These are phyloP conservation scores for Rhododendron henanense DNA, from an alignment of 148 eudicot genomes.

Conservation along the genomic window DNA sequence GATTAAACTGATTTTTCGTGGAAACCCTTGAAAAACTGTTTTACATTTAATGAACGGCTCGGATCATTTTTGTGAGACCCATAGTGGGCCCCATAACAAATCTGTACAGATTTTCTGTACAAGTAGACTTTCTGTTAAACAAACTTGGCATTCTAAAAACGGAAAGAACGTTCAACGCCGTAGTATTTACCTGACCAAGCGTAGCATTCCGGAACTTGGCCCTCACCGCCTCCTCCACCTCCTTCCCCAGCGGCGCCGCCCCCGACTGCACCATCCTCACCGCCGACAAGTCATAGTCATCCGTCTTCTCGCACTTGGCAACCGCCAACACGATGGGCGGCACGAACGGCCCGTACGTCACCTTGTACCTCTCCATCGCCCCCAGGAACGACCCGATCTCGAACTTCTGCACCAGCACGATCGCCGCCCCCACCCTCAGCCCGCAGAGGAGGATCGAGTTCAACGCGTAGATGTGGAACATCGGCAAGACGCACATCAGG, in stretches of 20 bases:
- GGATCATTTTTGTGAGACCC: too few relatives aligned
- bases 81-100: too few relatives aligned
- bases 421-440: conserved; percentile 58
- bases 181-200: conserved; percentile 65
- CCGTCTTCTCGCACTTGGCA: conserved; percentile 59
- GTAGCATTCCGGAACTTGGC: conserved; percentile 59
- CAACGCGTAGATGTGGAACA: conserved; percentile 76
- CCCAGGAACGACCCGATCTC: conserved; percentile 51
- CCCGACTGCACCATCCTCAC: conserved; percentile 76
- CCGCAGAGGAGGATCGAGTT: conserved; percentile 68
- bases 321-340: conserved; percentile 84
- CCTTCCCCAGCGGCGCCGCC: conserved; percentile 91
- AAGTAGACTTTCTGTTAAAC: too few relatives aligned
- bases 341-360: conserved; percentile 78
- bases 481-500: conserved; percentile 62
- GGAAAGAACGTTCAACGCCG: neutral
- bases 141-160: neutral
- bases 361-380: conserved; percentile 49
- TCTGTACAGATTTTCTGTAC: too few relatives aligned
- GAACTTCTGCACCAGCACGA: conserved; percentile 67
- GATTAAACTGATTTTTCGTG: too few relatives aligned
- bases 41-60: too few relatives aligned
- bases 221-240: conserved; percentile 81
- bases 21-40: too few relatives aligned
- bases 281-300: conserved; percentile 56